Percentiles rank a stretch among this genome's conserved stretches.
Evolutionary conservation across 768 basidiomycete genomes (phyloP).

Genomic region (Cystobasidium tubakii): DNA sequence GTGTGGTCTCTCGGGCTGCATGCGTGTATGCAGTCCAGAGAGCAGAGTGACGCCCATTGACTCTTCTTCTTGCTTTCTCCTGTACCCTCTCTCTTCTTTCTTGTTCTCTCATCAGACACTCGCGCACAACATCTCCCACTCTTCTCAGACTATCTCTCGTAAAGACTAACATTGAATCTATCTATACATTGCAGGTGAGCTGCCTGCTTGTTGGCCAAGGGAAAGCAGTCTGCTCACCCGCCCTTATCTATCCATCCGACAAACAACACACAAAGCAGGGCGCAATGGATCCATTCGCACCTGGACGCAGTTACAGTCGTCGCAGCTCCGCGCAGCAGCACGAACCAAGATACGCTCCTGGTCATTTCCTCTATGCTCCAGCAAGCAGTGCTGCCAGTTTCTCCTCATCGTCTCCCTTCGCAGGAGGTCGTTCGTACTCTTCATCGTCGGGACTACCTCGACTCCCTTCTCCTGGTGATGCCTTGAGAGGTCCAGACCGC

Average conservation of each 20-base stretch:
- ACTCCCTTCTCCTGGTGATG: neutral
- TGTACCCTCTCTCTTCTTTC: neutral
- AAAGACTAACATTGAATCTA: no score
- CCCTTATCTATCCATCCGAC: no score
- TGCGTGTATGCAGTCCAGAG: neutral
- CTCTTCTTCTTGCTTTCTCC: neutral
- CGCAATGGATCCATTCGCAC: neutral
- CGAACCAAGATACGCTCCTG: neutral
- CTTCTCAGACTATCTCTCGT: no score
- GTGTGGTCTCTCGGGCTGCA: neutral
- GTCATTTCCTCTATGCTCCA: neutral
- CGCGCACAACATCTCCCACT: neutral
- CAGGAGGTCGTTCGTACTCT: neutral
- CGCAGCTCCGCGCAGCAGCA: neutral
- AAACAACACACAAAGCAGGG: neutral
- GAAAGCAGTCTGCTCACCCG: no score
- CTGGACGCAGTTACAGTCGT: neutral
- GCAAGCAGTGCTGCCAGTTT: neutral
- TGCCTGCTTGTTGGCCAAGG: neutral
- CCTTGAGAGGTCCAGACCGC: neutral
- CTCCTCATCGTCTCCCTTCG: neutral
- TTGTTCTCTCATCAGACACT: neutral
- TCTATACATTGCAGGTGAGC: no score
- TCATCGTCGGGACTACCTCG: neutral
- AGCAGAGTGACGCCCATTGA: neutral